phyloP scores from a whole-genome alignment of 768 basidiomycete genomes.

The Mycena capillaripes region DNA sequence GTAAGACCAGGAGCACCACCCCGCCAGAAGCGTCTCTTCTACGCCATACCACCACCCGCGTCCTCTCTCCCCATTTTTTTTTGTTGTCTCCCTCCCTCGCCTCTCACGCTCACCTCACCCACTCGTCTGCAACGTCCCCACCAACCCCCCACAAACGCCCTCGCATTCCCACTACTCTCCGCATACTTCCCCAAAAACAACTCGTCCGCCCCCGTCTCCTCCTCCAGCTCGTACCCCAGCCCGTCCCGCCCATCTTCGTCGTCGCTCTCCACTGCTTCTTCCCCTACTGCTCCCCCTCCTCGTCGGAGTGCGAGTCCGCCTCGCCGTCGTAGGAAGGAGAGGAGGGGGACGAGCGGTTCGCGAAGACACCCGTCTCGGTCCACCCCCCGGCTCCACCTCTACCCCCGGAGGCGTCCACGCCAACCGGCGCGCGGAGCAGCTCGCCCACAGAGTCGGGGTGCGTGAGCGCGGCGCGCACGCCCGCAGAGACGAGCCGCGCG shows the following conservation, averaged over 20 bases:
- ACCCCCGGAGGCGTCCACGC: background rate
- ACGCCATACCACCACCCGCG: background rate
- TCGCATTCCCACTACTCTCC: conserved; percentile 83
- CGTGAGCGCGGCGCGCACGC: conserved; percentile 16
- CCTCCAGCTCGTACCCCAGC: background rate
- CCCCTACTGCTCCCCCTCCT: background rate
- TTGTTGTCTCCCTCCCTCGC: too few species aligned
- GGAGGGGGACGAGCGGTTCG: too few species aligned
- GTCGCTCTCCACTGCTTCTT: background rate
- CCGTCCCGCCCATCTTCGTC: background rate
- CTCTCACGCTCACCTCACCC: background rate
- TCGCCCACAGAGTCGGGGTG: background rate
- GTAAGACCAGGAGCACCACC: too few species aligned
- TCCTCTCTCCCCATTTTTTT: background rate
- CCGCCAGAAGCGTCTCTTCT: too few species aligned
- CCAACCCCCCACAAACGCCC: conserved; percentile 80
- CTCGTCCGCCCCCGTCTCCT: conserved; percentile 63
- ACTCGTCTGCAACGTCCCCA: conserved; percentile 42
- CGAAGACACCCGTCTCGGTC: too few species aligned
- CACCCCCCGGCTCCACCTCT: background rate
- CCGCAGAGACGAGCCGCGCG: conserved; percentile 16
- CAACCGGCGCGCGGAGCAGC: background rate
- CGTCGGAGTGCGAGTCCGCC: background rate
- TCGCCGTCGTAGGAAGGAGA: too few species aligned
- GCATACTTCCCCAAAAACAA: conserved; percentile 84